Base-by-base conservation (phyloP, 352 stramenopile species). In the Halophytophthora polymorphica region DNA sequence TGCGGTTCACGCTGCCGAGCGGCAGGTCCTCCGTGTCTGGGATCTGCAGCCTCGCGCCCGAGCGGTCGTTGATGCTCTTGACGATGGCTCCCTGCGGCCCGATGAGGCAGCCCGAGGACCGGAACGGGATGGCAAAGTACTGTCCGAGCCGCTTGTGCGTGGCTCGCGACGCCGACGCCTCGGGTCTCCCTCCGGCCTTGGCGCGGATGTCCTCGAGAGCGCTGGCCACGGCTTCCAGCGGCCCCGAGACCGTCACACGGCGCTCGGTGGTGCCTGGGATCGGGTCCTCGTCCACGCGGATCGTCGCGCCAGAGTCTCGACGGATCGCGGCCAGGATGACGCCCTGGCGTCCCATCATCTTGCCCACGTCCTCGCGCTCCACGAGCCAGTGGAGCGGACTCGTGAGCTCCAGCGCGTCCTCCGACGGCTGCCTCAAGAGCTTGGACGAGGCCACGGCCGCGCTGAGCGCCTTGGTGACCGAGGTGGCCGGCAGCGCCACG, bases 121-220 rank as follows among this genome's bases (percentile, higher is more conserved):
- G 47, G 31, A 71, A 78, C 15, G 80, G 80, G 35, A 90, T 74
- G 18, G 78, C 80, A 53, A 79, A 90, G 43, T 88, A 88, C 40
- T 83, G 68, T 1, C 77, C 73, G 6, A 64, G 48, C 34, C 73
- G 64, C n/a, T 53, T 53, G n/a, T 59, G 69, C 12, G 47, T 22
- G 8, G 53, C 53, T 17, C 13, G 31, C 7, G 42, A 55, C 17
- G 50, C 34, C 45, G 58, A 41, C 8, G 61, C 37, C 31, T 87
- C 64, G 3, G 65, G 48, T 5, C 64, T 69, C 2, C 80, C 80
- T 15, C 75, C 75, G 40, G 67, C 62, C 21, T 63, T 74, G 3
- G 28, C 50, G 21, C 73, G 64, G 18, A 90, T 83, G 21, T 61
- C 46, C 14, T 66, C 34, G 7, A 64, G 50, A 0, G 80, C 75